Evolutionary conservation across 768 basidiomycete species (phyloP), one percentile per base, ranked within the genome.

Genomic region (Collybia sp.): DNA sequence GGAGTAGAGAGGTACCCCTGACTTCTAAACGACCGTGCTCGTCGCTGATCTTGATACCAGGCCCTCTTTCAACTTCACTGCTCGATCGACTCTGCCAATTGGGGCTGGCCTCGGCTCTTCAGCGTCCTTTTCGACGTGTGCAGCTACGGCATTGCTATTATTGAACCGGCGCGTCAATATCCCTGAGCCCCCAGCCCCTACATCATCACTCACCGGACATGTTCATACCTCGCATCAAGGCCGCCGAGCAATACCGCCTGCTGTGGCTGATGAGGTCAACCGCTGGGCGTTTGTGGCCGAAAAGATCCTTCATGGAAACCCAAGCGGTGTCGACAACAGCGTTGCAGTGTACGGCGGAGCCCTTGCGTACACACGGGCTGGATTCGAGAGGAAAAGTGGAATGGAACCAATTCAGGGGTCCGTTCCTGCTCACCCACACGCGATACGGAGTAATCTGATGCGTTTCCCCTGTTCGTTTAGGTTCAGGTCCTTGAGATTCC

Each of bases 81-180:
- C 85, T 33, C 90, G 95, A 39, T 85, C 92, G 30, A 89, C 91
- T 17, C 77, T 98, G 5, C 96, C 96, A 20, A 84, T 98, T 47
- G 88, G 91, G 6, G 96, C 96, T 12, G 96, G 96, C 39, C 83
- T 98, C 41, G 96, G 96, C 17, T 98, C 95, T 11, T 96, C 93
- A 16, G 96, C 96, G 6, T 92, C 96, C 17, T 97, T 86, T 70
- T 97, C 94, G 2, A 81, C 84, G 15, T 96, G 94, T 60, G 70
- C 86, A 38, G 83, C 93, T 9, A 83, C 89, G 1, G 72, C 89
- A 5, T 72, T 95, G 37, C 78, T 97, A 32, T 74, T 94, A 40
- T 73, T 87, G 12, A 81, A 89, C 60, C 70, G 74, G 40, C 85
- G 83, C 52, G 81, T 96, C 58, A 65, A 54, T 36, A 59, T 79